Conservation (phyloP, 2,329 filamentous ascomycete genomes). For the Bipolaris gigantea region DNA sequence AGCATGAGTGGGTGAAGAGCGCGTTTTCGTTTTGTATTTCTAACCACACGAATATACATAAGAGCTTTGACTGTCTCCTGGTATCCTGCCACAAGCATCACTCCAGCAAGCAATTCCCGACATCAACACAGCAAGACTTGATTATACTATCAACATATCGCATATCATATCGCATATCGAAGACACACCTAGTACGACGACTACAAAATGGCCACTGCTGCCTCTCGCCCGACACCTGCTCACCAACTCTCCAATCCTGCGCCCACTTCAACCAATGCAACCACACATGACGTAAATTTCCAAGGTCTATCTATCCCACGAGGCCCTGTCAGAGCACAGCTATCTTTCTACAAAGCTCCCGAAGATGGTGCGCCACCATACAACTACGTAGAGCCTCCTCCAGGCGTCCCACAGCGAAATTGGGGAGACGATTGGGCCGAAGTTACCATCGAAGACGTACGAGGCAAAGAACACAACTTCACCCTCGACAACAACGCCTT, state of each 20-base stretch:
- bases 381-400: conserved; percentile 64
- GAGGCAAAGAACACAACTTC: conserved; percentile 68
- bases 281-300: conserved; percentile 38
- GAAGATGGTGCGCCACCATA: conserved; percentile 34
- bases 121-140: neutral
- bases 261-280: conserved; percentile 26
- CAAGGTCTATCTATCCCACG: conserved; percentile 36
- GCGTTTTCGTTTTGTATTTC: conserved; percentile 27
- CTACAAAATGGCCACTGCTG: conserved; percentile 49
- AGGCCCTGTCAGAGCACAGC: conserved; percentile 28
- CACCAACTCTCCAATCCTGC: conserved; percentile 44
- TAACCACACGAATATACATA: conserved; percentile 35
- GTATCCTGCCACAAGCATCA: conserved; percentile 10
- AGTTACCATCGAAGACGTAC: conserved; percentile 70
- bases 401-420: conserved; percentile 68
- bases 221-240: conserved; percentile 46
- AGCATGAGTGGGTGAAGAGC: conserved; percentile 13
- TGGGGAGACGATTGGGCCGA: conserved; percentile 54
- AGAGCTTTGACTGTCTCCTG: conserved; percentile 5
- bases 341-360: conserved; percentile 36
- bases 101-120: neutral
- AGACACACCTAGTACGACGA: neutral
- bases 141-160: neutral
- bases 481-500: conserved; percentile 76
- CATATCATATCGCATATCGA: neutral